A percentile compares a stretch with the other conserved stretches of the same genome.
phyloP scores from a whole-genome alignment of 2,329 filamentous ascomycete species.

The Trematosphaeria pertusa region DNA sequence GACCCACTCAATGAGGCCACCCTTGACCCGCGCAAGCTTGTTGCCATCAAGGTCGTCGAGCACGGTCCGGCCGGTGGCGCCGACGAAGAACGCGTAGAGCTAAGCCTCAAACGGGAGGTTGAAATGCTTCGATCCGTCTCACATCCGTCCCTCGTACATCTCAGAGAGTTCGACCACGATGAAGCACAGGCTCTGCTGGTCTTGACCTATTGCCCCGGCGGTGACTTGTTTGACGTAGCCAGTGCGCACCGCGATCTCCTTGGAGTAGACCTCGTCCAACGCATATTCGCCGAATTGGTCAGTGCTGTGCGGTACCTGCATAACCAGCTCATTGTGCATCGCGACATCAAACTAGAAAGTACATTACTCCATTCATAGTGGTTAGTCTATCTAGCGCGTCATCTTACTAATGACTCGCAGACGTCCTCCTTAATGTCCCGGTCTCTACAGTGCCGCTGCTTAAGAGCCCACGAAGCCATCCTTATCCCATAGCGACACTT shows the following conservation, averaged over 20 bases:
- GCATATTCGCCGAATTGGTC: conserved; percentile 90
- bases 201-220: conserved; percentile 89
- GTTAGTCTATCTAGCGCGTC: conserved; percentile 30
- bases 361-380: conserved; percentile 51
- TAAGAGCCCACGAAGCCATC: conserved; percentile 75
- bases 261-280: conserved; percentile 72
- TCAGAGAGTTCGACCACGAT: conserved; percentile 91
- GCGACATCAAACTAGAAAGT: conserved; percentile 99
- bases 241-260: conserved; percentile 74
- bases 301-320: conserved; percentile 88
- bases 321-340: conserved; percentile 84
- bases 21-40: conserved; percentile 77
- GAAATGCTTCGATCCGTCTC: conserved; percentile 89
- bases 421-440: conserved; percentile 88
- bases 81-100: conserved; percentile 90
- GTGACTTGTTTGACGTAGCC: conserved; percentile 93
- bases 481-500: conserved; percentile 83
- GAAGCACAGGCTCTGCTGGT: conserved; percentile 83
- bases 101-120: conserved; percentile 91
- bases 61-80: conserved; percentile 93
- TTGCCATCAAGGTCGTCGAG: conserved; percentile 94
- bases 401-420: conserved; percentile 57
- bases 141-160: conserved; percentile 87
- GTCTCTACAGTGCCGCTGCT: conserved; percentile 68
- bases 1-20: conserved; percentile 54